Percentiles rank a stretch among this genome's conserved stretches.
These are phyloP conservation scores for Paramecium bursaria DNA, from an alignment of 73 alveolate genomes.

Conservation along the genomic window DNA sequence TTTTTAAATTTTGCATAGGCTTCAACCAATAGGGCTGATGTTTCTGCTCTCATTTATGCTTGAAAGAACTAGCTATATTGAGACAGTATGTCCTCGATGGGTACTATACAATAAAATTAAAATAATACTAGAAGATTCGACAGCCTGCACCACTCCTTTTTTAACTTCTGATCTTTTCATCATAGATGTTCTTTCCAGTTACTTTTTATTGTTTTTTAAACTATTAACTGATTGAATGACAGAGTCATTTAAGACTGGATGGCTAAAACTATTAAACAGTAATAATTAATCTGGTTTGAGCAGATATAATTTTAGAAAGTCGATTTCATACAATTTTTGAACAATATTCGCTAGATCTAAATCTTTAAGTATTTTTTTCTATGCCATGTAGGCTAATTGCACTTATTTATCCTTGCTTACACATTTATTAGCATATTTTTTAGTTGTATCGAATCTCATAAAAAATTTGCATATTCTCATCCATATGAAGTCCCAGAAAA, in stretches of 20 bases:
- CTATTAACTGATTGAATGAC: too few species aligned
- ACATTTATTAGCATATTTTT: not conserved
- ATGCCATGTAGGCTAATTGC: constrained; percentile 21
- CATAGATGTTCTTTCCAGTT: too few species aligned
- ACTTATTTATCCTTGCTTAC: constrained; percentile 6
- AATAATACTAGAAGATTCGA: too few species aligned
- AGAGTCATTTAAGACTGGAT: constrained; percentile 7
- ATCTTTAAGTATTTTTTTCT: constrained; percentile 1
- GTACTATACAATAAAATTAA: too few species aligned
- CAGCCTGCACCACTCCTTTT: too few species aligned
- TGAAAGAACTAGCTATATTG: too few species aligned
- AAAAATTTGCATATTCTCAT: constrained; percentile 22
- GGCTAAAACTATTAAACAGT: constrained; percentile 9
- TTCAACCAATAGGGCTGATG: too few species aligned
- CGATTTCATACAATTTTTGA: constrained; percentile 1
- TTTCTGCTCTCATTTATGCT: too few species aligned
- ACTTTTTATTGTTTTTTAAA: too few species aligned
- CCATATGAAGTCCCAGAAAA: constrained; percentile 43
- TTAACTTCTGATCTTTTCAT: too few species aligned
- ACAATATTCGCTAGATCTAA: constrained; percentile 21
- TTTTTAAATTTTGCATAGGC: too few species aligned
- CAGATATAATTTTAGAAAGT: not conserved
- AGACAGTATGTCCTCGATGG: too few species aligned
- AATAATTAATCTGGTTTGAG: constrained; percentile 13
- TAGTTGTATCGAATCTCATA: not conserved